Conservation (phyloP, 768 basidiomycete species). For the Podaxis pistillaris region DNA sequence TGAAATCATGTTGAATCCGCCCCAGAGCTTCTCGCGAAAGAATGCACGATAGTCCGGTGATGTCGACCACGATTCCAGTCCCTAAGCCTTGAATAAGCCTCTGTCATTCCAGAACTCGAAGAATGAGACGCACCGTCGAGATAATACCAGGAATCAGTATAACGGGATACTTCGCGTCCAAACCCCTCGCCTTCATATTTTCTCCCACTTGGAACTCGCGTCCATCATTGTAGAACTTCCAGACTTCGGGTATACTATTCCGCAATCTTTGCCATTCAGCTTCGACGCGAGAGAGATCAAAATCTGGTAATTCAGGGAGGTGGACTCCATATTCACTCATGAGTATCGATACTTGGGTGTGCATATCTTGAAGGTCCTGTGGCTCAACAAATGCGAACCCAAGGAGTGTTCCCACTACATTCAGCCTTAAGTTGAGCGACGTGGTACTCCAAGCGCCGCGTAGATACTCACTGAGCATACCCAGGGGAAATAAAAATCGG, state of each 20-base stretch:
- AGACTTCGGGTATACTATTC: conserved; percentile 72
- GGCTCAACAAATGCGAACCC: conserved; percentile 69
- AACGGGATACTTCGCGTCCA: conserved; percentile 73
- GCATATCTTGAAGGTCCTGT: conserved; percentile 64
- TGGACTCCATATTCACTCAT: conserved; percentile 72
- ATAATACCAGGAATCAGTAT: conserved; percentile 89
- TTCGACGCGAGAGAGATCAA: conserved; percentile 70
- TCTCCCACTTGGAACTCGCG: conserved; percentile 81
- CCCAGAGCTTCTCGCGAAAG: conserved; percentile 89
- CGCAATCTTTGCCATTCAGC: conserved; percentile 68
- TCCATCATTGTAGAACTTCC: conserved; percentile 80
- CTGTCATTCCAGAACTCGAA: background rate
- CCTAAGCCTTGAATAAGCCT: conserved; percentile 33
- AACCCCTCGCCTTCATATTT: conserved; percentile 56
- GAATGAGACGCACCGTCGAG: conserved; percentile 60
- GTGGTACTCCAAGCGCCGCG: background rate
- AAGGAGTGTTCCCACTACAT: conserved; percentile 60
- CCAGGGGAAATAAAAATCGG: conserved; percentile 70
- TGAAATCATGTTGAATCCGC: conserved; percentile 78
- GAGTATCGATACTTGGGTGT: conserved; percentile 61
- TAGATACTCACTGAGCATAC: conserved; percentile 48
- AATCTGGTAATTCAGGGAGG: conserved; percentile 57
- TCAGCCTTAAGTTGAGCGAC: background rate
- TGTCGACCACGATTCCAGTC: conserved; percentile 94
- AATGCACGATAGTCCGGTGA: conserved; percentile 79